Percentiles rank a stretch among this genome's conserved stretches.
These are phyloP conservation scores for Phanerochaete sordida DNA, from an alignment of 768 basidiomycete species.

Conservation along the genomic window DNA sequence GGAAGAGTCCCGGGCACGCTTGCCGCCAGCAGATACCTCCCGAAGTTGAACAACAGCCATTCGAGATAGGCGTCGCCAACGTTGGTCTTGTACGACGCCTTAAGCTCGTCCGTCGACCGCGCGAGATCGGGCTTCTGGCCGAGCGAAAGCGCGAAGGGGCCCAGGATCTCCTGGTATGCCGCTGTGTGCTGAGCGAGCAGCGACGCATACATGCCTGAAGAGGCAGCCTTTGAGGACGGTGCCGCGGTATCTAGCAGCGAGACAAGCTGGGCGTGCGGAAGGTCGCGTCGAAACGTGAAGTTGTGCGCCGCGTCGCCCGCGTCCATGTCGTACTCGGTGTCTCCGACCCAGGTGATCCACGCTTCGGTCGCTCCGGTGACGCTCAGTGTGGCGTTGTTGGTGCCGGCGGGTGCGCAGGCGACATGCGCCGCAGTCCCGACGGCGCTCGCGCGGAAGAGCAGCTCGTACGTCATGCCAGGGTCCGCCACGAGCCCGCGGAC, in stretches of 20 bases:
- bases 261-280: slow-evolving; percentile 51
- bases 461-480: slow-evolving; percentile 71
- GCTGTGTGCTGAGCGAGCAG: slow-evolving; percentile 46
- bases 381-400: slow-evolving; percentile 36
- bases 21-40: slow-evolving; percentile 60
- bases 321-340: slow-evolving; percentile 62
- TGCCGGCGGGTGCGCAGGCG: slow-evolving; percentile 29
- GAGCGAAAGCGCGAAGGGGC: slow-evolving; percentile 52
- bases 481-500: slow-evolving; percentile 45
- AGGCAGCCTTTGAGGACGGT: background rate
- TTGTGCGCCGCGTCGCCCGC: slow-evolving; percentile 52
- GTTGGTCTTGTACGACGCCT: slow-evolving; percentile 48
- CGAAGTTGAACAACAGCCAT: slow-evolving; percentile 72
- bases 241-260: slow-evolving; percentile 27
- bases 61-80: slow-evolving; percentile 64
- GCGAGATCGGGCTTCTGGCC: slow-evolving; percentile 53
- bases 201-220: slow-evolving; percentile 30
- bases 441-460: slow-evolving; percentile 48
- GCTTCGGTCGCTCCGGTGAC: slow-evolving; percentile 47
- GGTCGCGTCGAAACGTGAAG: slow-evolving; percentile 62
- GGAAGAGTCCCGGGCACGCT: slow-evolving; percentile 63
- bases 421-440: slow-evolving; percentile 21
- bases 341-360: slow-evolving; percentile 74
- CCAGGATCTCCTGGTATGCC: slow-evolving; percentile 43
- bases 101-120: slow-evolving; percentile 56